A percentile compares a stretch with the other conserved stretches of the same genome.
Conservation (phyloP, 192 early-diverging fungal genomes). For the Funneliformis mosseae region DNA sequence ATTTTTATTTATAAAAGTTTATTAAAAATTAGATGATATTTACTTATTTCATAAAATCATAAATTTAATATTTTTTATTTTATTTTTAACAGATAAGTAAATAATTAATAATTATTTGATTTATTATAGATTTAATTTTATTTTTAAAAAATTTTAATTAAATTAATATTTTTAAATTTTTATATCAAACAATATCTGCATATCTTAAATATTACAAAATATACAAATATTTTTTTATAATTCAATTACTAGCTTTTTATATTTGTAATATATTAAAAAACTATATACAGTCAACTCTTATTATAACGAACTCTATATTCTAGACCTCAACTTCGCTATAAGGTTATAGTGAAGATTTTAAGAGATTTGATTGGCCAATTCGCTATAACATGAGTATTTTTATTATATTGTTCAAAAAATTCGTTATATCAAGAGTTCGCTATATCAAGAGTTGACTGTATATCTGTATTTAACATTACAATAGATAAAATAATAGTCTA, state of each 20-base stretch:
- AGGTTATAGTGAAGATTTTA: no score
- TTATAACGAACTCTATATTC: no score
- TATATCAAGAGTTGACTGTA: no score
- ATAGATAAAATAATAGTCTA: conserved; percentile 41
- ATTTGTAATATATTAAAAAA: conserved; percentile 22
- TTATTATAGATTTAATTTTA: neutral
- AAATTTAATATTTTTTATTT: neutral
- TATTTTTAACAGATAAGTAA: neutral
- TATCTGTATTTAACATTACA: conserved; percentile 30
- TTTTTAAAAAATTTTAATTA: neutral
- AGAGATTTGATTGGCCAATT: no score
- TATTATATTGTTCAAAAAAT: no score
- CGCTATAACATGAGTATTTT: no score
- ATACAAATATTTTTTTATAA: conserved; percentile 22
- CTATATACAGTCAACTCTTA: no score
- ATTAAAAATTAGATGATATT: neutral
- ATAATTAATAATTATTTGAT: no score
- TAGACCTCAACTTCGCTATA: no score
- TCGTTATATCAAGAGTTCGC: no score
- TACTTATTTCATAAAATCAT: neutral
- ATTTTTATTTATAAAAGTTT: neutral
- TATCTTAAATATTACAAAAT: conserved; percentile 4
- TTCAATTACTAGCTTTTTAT: conserved; percentile 32
- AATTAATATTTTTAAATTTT: neutral
- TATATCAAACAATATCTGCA: conserved; percentile 34